Evolutionary conservation across 192 early-diverging fungal genomes (phyloP), one percentile per base, ranked within the genome.

Genomic region (Coemansia guatemalensis): DNA sequence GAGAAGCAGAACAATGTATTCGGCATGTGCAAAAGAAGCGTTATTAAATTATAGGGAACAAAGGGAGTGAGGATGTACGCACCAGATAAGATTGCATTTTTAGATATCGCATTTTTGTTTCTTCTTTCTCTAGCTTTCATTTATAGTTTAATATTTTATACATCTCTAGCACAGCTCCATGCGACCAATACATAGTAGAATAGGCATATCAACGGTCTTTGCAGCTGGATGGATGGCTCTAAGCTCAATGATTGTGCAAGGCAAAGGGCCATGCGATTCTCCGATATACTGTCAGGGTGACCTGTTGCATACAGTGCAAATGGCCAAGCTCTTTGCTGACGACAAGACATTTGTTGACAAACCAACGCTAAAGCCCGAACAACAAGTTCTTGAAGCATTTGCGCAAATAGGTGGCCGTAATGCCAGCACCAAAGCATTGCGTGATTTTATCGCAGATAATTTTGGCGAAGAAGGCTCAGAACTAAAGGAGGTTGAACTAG

Each of bases 261-360:
- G 33, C 11, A 35, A 35, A 35, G 33, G 33, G 11, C 59, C 67
- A 17, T 91, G 89, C 69, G 68, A 87, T 54, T 85, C 85, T 26
- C 85, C 75, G 2, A 88, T 91, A 48, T 91, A 89, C 73, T 91
- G 90, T 71, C 65, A 81, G 12, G 87, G 90, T 25, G 77, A 83
- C 23, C 49, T 90, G 8, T 65, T 91, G 22, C 73, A 86, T 12
- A 65, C 82, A 0, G 83, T 91, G 25, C 87, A 91, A 58, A 72
- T 87, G 56, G 83, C 90, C 21, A 54, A 53, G 14, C 48, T 89
- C 18, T 91, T 67, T 63, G 51, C 72, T 0, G 90, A 91, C 62
- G 88, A 88, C 68, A 91, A 91, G 75, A 89, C 88, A 20, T 91
- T 88, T 80, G 89, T 90, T 33, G 83, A 87, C 67, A 84, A 83